phyloP scores from a whole-genome alignment of 192 early-diverging fungal species.

The Backusella tarrabulga region DNA sequence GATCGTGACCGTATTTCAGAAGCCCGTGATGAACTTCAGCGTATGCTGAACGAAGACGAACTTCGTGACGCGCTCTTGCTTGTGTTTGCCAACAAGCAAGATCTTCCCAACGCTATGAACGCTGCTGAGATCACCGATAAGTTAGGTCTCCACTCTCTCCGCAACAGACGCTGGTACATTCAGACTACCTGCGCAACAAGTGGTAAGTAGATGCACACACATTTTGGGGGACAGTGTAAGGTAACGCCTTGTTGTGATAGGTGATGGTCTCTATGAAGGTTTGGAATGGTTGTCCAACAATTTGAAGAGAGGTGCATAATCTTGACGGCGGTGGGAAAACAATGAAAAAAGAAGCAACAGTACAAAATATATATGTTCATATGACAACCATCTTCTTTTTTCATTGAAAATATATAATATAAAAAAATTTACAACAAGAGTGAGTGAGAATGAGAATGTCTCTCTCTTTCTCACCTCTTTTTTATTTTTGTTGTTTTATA shows the following conservation, averaged over 20 bases:
- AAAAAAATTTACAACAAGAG: neutral
- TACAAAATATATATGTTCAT: neutral
- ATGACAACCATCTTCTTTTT: neutral
- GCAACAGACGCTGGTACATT: constrained; percentile 90
- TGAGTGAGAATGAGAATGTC: neutral
- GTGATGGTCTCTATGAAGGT: constrained; percentile 98
- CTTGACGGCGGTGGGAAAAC: neutral
- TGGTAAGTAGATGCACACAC: constrained; percentile 35
- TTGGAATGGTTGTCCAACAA: constrained; percentile 89
- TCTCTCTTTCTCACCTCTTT: too few relatives aligned
- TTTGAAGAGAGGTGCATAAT: constrained; percentile 43
- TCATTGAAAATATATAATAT: neutral
- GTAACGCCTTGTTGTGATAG: constrained; percentile 30
- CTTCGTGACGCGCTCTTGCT: constrained; percentile 87
- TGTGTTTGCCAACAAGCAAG: constrained; percentile 99
- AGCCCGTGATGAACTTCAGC: constrained; percentile 92
- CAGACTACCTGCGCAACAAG: constrained; percentile 83
- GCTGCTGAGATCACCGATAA: constrained; percentile 92
- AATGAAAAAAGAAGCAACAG: neutral
- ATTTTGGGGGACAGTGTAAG: neutral
- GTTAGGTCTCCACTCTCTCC: constrained; percentile 82
- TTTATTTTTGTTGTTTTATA: neutral
- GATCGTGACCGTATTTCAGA: constrained; percentile 93
- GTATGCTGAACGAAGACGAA: constrained; percentile 96
- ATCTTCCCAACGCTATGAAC: constrained; percentile 95